Conservation (phyloP, 2,329 filamentous ascomycete genomes). For the Fusarium continuum region DNA sequence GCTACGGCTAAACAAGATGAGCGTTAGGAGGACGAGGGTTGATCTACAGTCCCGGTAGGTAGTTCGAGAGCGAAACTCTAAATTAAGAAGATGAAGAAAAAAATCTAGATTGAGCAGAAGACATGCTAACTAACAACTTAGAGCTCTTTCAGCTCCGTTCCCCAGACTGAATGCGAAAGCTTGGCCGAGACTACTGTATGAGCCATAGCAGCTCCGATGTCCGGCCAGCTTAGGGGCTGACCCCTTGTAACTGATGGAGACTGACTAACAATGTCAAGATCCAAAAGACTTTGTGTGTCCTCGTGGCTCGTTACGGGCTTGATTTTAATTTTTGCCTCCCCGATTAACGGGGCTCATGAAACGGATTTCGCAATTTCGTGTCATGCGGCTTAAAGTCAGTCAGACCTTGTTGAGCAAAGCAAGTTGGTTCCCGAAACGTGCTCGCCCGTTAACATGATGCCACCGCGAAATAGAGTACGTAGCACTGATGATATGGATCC, state of each 20-base stretch:
- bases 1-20: not conserved
- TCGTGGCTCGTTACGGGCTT: not conserved
- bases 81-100: slow-evolving; percentile 2
- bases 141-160: slow-evolving; percentile 29
- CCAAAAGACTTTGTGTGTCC: not conserved
- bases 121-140: not conserved
- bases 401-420: slow-evolving; percentile 5
- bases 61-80: not conserved
- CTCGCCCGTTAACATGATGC: slow-evolving; percentile 20
- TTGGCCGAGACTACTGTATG: slow-evolving; percentile 25
- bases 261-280: slow-evolving; percentile 8
- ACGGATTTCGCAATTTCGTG: slow-evolving; percentile 10
- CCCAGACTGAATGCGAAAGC: slow-evolving; percentile 30
- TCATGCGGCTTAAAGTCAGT: slow-evolving; percentile 8
- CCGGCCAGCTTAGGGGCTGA: slow-evolving; percentile 11
- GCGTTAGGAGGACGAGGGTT: not conserved
- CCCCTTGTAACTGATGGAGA: slow-evolving; percentile 3
- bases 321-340: slow-evolving; percentile 13
- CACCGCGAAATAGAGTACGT: not conserved
- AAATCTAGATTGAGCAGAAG: slow-evolving; percentile 1
- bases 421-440: slow-evolving; percentile 26
- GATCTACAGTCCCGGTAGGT: not conserved
- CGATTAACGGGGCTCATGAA: slow-evolving; percentile 16
- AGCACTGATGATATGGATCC: not conserved
- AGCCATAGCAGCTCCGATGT: slow-evolving; percentile 35